Evolutionary conservation across 768 basidiomycete genomes (phyloP), one percentile per base, ranked within the genome.

Genomic region (Cubamyces lactineus): DNA sequence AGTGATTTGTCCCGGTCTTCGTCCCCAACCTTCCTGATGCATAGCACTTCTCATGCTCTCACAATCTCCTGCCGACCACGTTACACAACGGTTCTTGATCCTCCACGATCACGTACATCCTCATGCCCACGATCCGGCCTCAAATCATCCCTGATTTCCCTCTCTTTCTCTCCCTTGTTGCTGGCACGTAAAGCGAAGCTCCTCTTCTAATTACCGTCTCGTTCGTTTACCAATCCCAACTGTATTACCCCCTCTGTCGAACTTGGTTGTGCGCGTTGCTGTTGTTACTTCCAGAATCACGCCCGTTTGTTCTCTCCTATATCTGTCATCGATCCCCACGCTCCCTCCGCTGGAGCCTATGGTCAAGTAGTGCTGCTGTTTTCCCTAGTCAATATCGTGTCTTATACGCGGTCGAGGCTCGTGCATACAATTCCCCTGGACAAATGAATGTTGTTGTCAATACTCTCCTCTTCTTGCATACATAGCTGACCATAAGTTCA

Each of bases 1-100:
- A 95, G 87, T 95, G 77, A 76, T 53, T 21, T 17, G 43, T 13
- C 26, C 7, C 9, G 13, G 16, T 7, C 15, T 12, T 43, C 45
- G 52, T 38, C 13, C 48, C 1, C 23, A 9, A 21, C 24, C n/a
- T 17, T 9, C 30, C 21, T 8, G 23, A 19, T 19, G 5, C 47
- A 5, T 34, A 2, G 47, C 26, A 16, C 46, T 17, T 19, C 19
- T 34, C 6, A 21, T 39, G 42, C 26, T 61, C 41, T 61, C 16
- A 13, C 24, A 15, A 30, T 47, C 38, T 28, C 28, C 7, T 7
- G 7, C 28, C 7, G 23, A 21, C 51, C 23, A 17, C 16, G 28
- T 19, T 17, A 15, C 21, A 40, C 47, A 15, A 15, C 40, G 8
- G 23, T 23, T 15, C 28, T 19, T 51, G 41, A 17, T 28, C 26